A percentile compares a stretch with the other conserved stretches of the same genome.
These are phyloP conservation scores for Naganishia cerealis DNA, from an alignment of 1,284 basidiomycete species.

Conservation along the genomic window DNA sequence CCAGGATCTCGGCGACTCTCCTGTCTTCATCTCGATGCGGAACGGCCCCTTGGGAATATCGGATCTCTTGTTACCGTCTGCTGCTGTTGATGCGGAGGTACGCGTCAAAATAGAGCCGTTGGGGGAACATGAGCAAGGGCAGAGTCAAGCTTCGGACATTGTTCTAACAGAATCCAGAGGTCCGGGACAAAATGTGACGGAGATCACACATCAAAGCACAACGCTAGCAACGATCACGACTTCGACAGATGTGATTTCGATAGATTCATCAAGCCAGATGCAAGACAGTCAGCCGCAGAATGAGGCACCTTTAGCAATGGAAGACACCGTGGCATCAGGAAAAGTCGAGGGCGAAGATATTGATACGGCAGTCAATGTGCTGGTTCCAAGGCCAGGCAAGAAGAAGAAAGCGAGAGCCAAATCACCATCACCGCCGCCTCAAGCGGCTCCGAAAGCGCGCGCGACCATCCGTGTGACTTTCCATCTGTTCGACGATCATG, in stretches of 20 bases:
- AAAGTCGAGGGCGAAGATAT: background rate
- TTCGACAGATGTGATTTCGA: constrained; percentile 10
- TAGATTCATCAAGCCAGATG: constrained; percentile 6
- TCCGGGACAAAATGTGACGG: background rate
- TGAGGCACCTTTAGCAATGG: background rate
- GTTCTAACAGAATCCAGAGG: constrained; percentile 1
- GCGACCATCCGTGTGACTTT: constrained; percentile 25
- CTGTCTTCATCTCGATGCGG: constrained; percentile 26
- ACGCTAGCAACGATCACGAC: constrained; percentile 1
- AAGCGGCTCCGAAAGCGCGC: constrained; percentile 19
- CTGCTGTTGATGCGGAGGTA: constrained; percentile 2
- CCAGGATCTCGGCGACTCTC: constrained; percentile 14
- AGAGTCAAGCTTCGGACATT: constrained; percentile 22
- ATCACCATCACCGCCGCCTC: constrained; percentile 24
- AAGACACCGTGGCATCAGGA: background rate
- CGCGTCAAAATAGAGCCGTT: constrained; percentile 19
- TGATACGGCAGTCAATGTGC: constrained; percentile 13
- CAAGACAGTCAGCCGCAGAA: constrained; percentile 5
- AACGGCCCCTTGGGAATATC: constrained; percentile 23
- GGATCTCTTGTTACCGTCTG: constrained; percentile 26
- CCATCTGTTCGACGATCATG: constrained; percentile 24
- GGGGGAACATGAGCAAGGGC: background rate
- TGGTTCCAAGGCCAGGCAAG: constrained; percentile 21
- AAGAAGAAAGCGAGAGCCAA: constrained; percentile 11
- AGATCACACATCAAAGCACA: background rate